Evolutionary conservation across 2,329 filamentous ascomycete genomes (phyloP), one percentile per base, ranked within the genome.

Genomic region (Fusarium camptoceras): DNA sequence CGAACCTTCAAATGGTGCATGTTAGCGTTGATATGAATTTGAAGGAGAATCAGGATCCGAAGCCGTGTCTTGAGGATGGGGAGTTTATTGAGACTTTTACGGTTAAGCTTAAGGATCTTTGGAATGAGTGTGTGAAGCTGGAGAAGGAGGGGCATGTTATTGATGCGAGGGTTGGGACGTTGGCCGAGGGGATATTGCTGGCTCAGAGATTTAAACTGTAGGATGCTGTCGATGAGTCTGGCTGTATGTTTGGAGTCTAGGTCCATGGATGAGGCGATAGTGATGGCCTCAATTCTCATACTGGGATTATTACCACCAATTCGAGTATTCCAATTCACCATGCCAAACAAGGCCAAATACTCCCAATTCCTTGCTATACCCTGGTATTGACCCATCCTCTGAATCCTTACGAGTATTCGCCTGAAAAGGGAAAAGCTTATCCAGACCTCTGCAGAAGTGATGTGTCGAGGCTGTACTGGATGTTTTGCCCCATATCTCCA

Each of bases 81-180:
- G 92, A 95, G 80, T 94, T 94, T 76, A 94, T 95, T 75, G 92
- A 94, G 77, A 90, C 90, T 34, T 94, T 95, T 74, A 88, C 87
- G 11, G 84, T 93, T 10, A 90, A 89, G 8, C 76, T 95, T 44
- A 82, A 80, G 22, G 82, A 85, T 16, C 78, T 95, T 41, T 94
- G 91, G 82, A 84, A 84, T 0, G 89, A 91, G 76, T 90, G 90
- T 76, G 88, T 88, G 77, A 85, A 79, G 68, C 82, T 94, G 2
- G 92, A 94, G 76, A 81, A 82, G 4, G 83, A 93, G 68, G 93
- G 93, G 0, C 94, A 88, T 78, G 92, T 91, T 2, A 92, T 96
- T 71, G 93, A 96, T 79, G 92, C 92, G 8, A 84, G 92, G 41
- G 90, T 95, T 4, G 92, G 91, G 3, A 93, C 91, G 8, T 80